Conservation (phyloP, 768 basidiomycete species). For the Leucocoprinus birnbaumii region DNA sequence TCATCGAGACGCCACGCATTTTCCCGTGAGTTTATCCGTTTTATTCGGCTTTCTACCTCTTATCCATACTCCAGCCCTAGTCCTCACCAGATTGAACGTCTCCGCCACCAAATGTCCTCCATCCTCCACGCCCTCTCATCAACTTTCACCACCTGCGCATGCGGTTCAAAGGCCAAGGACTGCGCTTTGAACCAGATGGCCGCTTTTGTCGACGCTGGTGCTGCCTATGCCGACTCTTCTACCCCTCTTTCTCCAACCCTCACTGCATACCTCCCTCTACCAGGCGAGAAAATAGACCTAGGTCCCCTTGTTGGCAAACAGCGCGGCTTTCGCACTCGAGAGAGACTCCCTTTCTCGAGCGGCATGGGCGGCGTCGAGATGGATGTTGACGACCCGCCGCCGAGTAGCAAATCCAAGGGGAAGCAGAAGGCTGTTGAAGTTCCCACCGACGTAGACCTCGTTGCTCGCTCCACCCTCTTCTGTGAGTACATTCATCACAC, state of each 20-base stretch:
- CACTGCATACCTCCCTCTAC: too few species aligned
- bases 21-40: slow-evolving; percentile 49
- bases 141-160: slow-evolving; percentile 75
- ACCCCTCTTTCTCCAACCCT: too few species aligned
- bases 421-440: slow-evolving; percentile 16
- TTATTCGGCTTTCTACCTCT: slow-evolving; percentile 14
- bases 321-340: slow-evolving; percentile 62
- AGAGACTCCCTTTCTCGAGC: slow-evolving; percentile 51
- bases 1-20: slow-evolving; percentile 51
- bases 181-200: slow-evolving; percentile 67
- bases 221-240: slow-evolving; percentile 10
- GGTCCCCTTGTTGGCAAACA: slow-evolving; percentile 62
- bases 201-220: slow-evolving; percentile 43
- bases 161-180: slow-evolving; percentile 57
- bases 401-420: slow-evolving; percentile 15
- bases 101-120: slow-evolving; percentile 64
- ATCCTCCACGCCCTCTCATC: slow-evolving; percentile 68
- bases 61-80: slow-evolving; percentile 24
- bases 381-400: slow-evolving; percentile 13
- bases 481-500: not conserved
- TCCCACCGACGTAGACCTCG: not conserved
- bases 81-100: slow-evolving; percentile 44
- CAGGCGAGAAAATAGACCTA: slow-evolving; percentile 34
- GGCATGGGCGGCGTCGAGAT: slow-evolving; percentile 61
- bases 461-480: not conserved